Conservation (phyloP, 345 rosid species). For the Eutrema heterophyllum region DNA sequence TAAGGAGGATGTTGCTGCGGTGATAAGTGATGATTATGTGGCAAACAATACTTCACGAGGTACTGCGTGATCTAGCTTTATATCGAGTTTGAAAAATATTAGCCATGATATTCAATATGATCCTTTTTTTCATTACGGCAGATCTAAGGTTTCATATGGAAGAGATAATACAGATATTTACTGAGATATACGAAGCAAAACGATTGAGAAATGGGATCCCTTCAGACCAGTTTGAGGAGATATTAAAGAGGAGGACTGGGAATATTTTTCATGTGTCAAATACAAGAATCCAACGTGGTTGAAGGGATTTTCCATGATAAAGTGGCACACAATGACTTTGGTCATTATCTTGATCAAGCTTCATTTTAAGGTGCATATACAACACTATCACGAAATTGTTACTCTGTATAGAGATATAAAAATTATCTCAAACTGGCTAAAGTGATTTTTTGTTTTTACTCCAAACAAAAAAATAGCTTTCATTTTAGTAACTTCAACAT, state of each 20-base stretch:
- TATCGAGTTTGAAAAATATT: not conserved
- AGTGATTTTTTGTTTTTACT: not conserved
- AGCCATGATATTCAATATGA: not conserved
- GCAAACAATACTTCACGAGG: slow-evolving; percentile 55
- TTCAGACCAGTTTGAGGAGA: slow-evolving; percentile 65
- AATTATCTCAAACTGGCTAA: not conserved
- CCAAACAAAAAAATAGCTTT: not conserved
- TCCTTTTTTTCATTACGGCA: slow-evolving; percentile 28
- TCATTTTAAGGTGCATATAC: slow-evolving; percentile 24
- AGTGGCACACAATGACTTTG: slow-evolving; percentile 6
- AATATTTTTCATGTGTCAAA: slow-evolving; percentile 48
- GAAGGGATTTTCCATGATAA: slow-evolving; percentile 5
- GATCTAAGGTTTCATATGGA: slow-evolving; percentile 60
- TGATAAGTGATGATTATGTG: slow-evolving; percentile 63
- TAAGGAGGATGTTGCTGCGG: slow-evolving; percentile 46
- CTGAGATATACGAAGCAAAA: slow-evolving; percentile 75
- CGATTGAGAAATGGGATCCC: slow-evolving; percentile 50
- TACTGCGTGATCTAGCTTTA: slow-evolving; percentile 24
- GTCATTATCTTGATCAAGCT: slow-evolving; percentile 21
- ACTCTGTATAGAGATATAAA: not conserved
- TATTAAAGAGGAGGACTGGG: slow-evolving; percentile 54
- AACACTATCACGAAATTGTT: not conserved
- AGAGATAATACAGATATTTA: slow-evolving; percentile 74
- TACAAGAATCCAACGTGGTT: slow-evolving; percentile 27
- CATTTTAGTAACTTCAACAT: not conserved